Evolutionary conservation across 768 basidiomycete genomes (phyloP).

Genomic region (Phanerochaete sordida): DNA sequence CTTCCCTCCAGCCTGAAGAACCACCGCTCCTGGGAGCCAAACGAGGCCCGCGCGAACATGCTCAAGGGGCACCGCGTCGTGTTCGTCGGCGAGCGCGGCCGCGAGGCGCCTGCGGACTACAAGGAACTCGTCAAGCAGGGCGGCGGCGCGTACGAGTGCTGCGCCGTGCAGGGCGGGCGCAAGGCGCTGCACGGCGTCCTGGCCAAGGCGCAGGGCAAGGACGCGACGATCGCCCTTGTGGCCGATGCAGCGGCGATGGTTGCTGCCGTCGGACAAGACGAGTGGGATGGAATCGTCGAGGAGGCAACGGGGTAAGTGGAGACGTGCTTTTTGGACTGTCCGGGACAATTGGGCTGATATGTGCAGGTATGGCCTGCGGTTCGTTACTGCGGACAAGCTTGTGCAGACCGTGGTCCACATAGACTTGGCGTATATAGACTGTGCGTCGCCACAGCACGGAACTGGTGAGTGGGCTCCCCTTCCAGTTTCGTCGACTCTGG

Average conservation of each 20-base stretch:
- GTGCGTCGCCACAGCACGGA: conserved; percentile 30
- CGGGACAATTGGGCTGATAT: not conserved
- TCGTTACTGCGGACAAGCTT: conserved; percentile 45
- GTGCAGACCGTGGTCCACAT: conserved; percentile 45
- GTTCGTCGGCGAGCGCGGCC: conserved; percentile 52
- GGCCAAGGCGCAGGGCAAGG: conserved; percentile 48
- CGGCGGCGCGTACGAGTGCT: conserved; percentile 59
- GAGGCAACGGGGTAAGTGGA: conserved; percentile 47
- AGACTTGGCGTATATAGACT: conserved; percentile 31
- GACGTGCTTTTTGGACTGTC: not conserved
- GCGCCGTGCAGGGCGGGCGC: conserved; percentile 48
- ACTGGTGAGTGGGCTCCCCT: not conserved
- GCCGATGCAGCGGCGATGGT: conserved; percentile 45
- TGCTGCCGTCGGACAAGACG: conserved; percentile 48
- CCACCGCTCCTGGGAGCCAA: conserved; percentile 62
- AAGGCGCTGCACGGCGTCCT: conserved; percentile 51
- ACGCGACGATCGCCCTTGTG: conserved; percentile 41
- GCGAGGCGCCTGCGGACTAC: conserved; percentile 45
- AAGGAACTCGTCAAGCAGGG: conserved; percentile 54
- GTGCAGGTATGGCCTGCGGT: conserved; percentile 36
- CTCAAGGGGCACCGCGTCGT: conserved; percentile 54
- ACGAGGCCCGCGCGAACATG: conserved; percentile 57
- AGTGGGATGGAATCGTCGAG: conserved; percentile 49
- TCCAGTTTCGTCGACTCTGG: not conserved
- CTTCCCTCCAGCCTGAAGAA: conserved; percentile 47